Percentiles rank a stretch among this genome's conserved stretches.
phyloP scores from a whole-genome alignment of 331 rosid species.

The Malus hybrid region DNA sequence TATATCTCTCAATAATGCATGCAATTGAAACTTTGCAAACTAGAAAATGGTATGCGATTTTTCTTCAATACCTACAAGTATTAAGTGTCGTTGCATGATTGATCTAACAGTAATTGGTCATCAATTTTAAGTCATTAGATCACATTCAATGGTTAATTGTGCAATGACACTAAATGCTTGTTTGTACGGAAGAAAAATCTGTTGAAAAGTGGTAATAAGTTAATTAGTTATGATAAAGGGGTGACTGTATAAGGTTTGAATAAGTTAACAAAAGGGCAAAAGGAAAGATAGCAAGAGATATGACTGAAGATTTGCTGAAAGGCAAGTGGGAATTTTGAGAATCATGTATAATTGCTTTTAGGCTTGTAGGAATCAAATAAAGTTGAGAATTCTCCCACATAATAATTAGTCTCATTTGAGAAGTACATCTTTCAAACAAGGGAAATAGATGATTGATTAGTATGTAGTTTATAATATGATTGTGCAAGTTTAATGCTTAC shows the following conservation, averaged over 20 bases:
- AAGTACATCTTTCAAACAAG: not conserved
- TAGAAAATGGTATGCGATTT: not conserved
- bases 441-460: not conserved
- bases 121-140: not conserved
- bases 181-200: too few relatives aligned
- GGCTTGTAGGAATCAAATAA: constrained; percentile 25
- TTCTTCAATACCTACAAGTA: not conserved
- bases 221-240: not conserved
- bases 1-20: not conserved
- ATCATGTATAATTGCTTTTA: constrained; percentile 20
- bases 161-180: too few relatives aligned
- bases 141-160: not conserved
- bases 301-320: constrained; percentile 34
- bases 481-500: not conserved
- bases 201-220: not conserved
- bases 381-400: constrained; percentile 21
- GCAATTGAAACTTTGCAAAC: not conserved
- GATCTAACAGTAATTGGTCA: not conserved
- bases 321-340: constrained; percentile 13
- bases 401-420: constrained; percentile 21
- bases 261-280: not conserved
- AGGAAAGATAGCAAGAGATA: constrained; percentile 1
- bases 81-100: not conserved
- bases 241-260: not conserved
- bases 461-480: not conserved